Evolutionary conservation across 2,329 filamentous ascomycete species (phyloP).

Genomic region (Sclerotinia trifoliorum): DNA sequence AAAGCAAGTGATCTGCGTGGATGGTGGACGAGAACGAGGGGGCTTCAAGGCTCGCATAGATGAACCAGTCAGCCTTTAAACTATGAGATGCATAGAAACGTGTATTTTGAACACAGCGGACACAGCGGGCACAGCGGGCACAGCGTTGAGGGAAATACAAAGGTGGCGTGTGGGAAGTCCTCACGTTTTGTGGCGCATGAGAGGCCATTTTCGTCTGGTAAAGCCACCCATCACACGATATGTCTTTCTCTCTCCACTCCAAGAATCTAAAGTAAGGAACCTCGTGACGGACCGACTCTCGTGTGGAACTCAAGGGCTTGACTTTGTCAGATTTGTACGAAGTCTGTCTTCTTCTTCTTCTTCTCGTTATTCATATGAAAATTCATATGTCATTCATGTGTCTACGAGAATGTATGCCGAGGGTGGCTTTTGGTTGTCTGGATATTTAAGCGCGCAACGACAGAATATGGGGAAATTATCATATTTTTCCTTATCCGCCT

Average conservation of each 20-base stretch:
- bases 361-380: neutral
- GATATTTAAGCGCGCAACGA: constrained; percentile 6
- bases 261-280: neutral
- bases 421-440: constrained; percentile 11
- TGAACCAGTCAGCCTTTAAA: neutral
- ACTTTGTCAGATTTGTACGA: neutral
- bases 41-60: too few species aligned
- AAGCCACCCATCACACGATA: neutral
- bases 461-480: neutral
- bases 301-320: constrained; percentile 2
- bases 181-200: constrained; percentile 7
- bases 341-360: too few species aligned
- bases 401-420: neutral
- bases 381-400: neutral
- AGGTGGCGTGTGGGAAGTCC: neutral
- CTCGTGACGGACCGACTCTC: constrained; percentile 1
- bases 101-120: constrained; percentile 3
- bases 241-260: neutral
- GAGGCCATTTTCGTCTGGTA: neutral
- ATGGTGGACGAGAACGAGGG: neutral
- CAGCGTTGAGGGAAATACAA: neutral
- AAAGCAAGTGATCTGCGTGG: neutral
- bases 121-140: neutral
- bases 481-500: neutral
- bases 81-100: constrained; percentile 7